Conservation (phyloP, 371 early-diverging fungal species). For the Apophysomyces sp. region DNA sequence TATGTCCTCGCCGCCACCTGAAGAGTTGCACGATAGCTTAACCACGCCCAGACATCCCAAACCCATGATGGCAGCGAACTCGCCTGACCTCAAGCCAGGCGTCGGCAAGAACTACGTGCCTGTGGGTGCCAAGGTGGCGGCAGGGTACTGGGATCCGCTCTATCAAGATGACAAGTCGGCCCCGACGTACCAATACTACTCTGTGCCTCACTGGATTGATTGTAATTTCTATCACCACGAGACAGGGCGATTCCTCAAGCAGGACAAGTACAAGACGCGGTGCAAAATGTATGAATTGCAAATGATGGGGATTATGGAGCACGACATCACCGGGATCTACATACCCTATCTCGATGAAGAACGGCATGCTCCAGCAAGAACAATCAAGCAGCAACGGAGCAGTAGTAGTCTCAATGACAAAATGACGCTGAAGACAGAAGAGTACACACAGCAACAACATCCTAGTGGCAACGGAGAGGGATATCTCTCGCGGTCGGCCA, state of each 20-base stretch:
- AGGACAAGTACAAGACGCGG: constrained; percentile 62
- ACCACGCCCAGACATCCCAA: constrained; percentile 3
- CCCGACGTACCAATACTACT: constrained; percentile 58
- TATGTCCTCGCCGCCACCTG: constrained; percentile 47
- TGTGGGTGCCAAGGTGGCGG: constrained; percentile 15
- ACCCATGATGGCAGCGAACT: constrained; percentile 21
- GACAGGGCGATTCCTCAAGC: constrained; percentile 46
- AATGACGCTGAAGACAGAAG: constrained; percentile 12
- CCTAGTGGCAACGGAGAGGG: constrained; percentile 25
- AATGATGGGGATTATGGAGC: constrained; percentile 79
- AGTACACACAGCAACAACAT: constrained; percentile 11
- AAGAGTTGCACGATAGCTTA: constrained; percentile 13
- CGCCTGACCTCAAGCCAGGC: constrained; percentile 30
- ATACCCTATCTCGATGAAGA: constrained; percentile 56
- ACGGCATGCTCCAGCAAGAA: constrained; percentile 4
- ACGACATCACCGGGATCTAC: constrained; percentile 57
- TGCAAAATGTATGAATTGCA: constrained; percentile 86
- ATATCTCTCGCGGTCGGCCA: constrained; percentile 45
- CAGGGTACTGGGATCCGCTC: constrained; percentile 56
- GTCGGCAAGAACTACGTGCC: neutral
- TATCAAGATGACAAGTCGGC: constrained; percentile 45
- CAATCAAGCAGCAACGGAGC: constrained; percentile 24
- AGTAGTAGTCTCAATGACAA: constrained; percentile 44
- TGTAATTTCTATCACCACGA: constrained; percentile 82
- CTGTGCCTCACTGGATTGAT: constrained; percentile 93